Evolutionary conservation across 345 rosid species (phyloP).

Genomic region (Barbarea vulgaris): DNA sequence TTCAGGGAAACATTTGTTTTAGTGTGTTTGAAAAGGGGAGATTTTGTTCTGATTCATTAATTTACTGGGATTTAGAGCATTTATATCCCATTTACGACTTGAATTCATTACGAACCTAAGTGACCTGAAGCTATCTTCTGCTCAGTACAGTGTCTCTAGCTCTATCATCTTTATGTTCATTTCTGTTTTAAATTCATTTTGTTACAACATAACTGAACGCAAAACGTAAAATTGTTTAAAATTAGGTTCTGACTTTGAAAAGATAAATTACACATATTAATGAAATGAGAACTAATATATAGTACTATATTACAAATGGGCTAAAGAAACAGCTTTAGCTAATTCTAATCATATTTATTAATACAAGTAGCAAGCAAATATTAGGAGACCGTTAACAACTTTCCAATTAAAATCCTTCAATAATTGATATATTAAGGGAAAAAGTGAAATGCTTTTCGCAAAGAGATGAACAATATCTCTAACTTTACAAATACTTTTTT

Average conservation of each 20-base stretch:
- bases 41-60: neutral
- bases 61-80: neutral
- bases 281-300: constrained; percentile 19
- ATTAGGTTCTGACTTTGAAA: constrained; percentile 20
- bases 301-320: constrained; percentile 19
- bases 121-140: neutral
- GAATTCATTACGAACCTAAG: neutral
- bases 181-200: neutral
- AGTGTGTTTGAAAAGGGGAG: neutral
- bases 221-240: neutral
- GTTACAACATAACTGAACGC: neutral
- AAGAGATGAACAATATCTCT: constrained; percentile 24
- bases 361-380: constrained; percentile 19
- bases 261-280: neutral
- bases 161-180: neutral
- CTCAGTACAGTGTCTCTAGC: neutral
- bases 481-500: neutral
- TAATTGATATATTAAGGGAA: constrained; percentile 11
- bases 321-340: constrained; percentile 19
- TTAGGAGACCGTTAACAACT: constrained; percentile 38
- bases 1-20: no score
- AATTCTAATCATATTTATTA: neutral
- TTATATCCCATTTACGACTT: neutral
- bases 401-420: constrained; percentile 25
- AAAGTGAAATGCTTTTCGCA: constrained; percentile 38